Evolutionary conservation across 495 filamentous ascomycete genomes (phyloP).

Genomic region (Filosporella fistucella): DNA sequence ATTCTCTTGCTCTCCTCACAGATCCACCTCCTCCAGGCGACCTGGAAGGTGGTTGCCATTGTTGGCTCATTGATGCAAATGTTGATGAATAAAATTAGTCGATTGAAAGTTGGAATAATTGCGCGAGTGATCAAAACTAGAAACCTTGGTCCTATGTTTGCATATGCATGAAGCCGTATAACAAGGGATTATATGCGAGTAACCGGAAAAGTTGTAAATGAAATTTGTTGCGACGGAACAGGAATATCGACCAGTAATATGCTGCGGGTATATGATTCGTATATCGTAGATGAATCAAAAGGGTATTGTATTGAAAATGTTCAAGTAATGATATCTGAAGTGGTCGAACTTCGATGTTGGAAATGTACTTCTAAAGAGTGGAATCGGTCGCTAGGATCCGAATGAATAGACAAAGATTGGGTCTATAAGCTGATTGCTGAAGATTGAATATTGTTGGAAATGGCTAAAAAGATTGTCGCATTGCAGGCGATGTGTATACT

Average conservation of each 20-base stretch:
- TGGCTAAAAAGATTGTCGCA: slow-evolving; percentile 7
- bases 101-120: background rate
- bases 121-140: background rate
- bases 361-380: slow-evolving; percentile 19
- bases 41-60: slow-evolving; percentile 14
- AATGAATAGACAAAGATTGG: slow-evolving; percentile 18
- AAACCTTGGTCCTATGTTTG: slow-evolving; percentile 17
- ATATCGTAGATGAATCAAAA: slow-evolving; percentile 1
- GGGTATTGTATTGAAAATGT: slow-evolving; percentile 2
- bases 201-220: slow-evolving; percentile 2
- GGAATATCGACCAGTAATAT: background rate
- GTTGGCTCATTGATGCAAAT: slow-evolving; percentile 24
- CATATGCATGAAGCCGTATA: slow-evolving; percentile 24
- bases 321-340: slow-evolving; percentile 6
- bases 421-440: too few relatives aligned
- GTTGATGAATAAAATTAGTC: slow-evolving; percentile 1
- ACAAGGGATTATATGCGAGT: slow-evolving; percentile 13
- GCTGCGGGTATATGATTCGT: background rate
- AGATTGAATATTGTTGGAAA: slow-evolving; percentile 10
- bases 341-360: slow-evolving; percentile 19
- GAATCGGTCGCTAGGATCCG: slow-evolving; percentile 23
- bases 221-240: background rate
- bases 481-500: slow-evolving; percentile 8
- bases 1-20: slow-evolving; percentile 45
- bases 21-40: slow-evolving; percentile 29